phyloP scores from a whole-genome alignment of 257 asterid genomes.

The Salvia miltiorrhiza region DNA sequence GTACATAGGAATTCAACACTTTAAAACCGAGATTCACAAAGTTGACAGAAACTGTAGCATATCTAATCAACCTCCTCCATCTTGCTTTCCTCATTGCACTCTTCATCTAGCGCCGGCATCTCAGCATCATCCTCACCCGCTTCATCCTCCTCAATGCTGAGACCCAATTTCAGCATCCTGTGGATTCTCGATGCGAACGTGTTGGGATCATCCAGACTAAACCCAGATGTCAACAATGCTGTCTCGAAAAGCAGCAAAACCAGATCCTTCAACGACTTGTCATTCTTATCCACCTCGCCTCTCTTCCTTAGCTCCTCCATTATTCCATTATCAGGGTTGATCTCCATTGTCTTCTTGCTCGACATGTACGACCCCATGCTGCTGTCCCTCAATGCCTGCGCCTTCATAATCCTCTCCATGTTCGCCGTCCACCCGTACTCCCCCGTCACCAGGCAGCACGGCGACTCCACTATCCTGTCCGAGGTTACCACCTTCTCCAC shows the following conservation, averaged over 20 bases:
- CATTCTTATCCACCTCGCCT: constrained; percentile 42
- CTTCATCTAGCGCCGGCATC: constrained; percentile 42
- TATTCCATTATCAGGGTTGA: constrained; percentile 40
- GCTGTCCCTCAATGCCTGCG: constrained; percentile 38
- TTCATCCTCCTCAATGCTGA: constrained; percentile 39
- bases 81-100: constrained; percentile 33
- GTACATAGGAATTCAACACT: no score
- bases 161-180: constrained; percentile 42
- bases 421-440: constrained; percentile 42
- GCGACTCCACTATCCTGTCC: constrained; percentile 40
- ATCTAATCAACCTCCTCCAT: constrained; percentile 40
- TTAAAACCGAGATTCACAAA: no score
- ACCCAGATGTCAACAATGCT: constrained; percentile 42
- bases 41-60: no score
- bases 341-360: constrained; percentile 47
- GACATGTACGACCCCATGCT: constrained; percentile 43
- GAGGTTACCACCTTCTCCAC: constrained; percentile 39
- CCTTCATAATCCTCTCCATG: constrained; percentile 47
- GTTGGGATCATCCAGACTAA: no score
- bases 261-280: constrained; percentile 40
- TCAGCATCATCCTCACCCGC: constrained; percentile 24
- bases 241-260: constrained; percentile 41
- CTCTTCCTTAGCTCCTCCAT: constrained; percentile 47
- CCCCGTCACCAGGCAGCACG: constrained; percentile 39
- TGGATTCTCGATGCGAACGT: constrained; percentile 42